Percentiles rank a stretch among this genome's conserved stretches.
These are phyloP conservation scores for Tulasnella sp. DNA, from an alignment of 768 basidiomycete genomes.

Conservation along the genomic window DNA sequence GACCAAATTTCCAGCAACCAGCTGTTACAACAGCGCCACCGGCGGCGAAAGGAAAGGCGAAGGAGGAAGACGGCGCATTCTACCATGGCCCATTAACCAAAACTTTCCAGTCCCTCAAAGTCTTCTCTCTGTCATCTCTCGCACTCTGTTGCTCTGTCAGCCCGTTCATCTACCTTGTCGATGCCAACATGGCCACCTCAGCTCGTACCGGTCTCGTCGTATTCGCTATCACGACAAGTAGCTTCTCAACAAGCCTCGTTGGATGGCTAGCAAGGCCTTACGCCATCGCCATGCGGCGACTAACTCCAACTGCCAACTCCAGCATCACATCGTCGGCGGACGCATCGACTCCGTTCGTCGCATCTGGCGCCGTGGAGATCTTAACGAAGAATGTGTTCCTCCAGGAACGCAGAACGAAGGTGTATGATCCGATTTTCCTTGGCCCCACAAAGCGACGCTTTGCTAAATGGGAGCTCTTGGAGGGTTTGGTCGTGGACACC, in stretches of 20 bases:
- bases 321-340: conserved; percentile 43
- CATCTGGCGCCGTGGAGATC: conserved; percentile 59
- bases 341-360: conserved; percentile 34
- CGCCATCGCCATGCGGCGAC: conserved; percentile 62
- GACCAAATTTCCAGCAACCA: neutral
- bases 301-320: conserved; percentile 46
- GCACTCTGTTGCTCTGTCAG: conserved; percentile 66
- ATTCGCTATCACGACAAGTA: conserved; percentile 72
- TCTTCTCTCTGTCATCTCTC: conserved; percentile 82
- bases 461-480: conserved; percentile 79
- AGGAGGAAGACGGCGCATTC: conserved; percentile 26
- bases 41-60: neutral
- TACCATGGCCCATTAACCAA: conserved; percentile 73
- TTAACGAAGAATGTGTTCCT: conserved; percentile 67
- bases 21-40: neutral
- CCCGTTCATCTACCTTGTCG: conserved; percentile 81
- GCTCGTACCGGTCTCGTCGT: conserved; percentile 69
- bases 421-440: conserved; percentile 60
- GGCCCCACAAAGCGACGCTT: conserved; percentile 68
- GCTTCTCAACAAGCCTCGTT: conserved; percentile 74
- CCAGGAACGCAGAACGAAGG: conserved; percentile 64
- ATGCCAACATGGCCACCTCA: conserved; percentile 69
- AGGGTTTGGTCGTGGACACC: conserved; percentile 52
- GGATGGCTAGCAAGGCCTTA: conserved; percentile 73
- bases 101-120: conserved; percentile 77